These are phyloP conservation scores for Cryptococcus depauperatus DNA, from an alignment of 1,284 basidiomycete genomes.

Conservation along the genomic window DNA sequence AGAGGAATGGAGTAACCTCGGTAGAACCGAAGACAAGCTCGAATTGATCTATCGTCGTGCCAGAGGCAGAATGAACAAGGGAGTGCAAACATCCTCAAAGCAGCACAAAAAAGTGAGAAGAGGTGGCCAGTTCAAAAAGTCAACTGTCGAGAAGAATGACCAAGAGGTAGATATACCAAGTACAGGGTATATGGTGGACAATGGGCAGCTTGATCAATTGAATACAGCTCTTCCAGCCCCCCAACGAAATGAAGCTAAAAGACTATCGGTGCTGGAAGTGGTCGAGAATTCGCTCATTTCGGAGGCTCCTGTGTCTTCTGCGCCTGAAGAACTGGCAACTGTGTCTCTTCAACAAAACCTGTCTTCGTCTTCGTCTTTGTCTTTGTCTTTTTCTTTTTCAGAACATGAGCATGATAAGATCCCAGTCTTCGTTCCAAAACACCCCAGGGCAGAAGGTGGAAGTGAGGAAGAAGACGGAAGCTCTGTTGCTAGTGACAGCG, in stretches of 20 bases:
- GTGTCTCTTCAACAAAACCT: neutral
- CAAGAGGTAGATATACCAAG: neutral
- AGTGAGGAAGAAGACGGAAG: neutral
- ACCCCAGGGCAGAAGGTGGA: neutral
- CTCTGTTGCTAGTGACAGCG: neutral
- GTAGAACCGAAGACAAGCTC: constrained; percentile 30
- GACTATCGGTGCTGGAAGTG: constrained; percentile 25
- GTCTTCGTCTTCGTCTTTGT: neutral
- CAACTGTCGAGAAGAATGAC: neutral
- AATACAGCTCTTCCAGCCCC: too few species aligned
- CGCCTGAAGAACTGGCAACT: neutral
- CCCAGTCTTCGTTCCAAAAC: neutral
- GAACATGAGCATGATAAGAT: neutral
- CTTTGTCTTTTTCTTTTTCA: too few species aligned
- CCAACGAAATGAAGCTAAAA: constrained; percentile 21
- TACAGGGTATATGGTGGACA: neutral
- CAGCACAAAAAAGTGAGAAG: neutral
- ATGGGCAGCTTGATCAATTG: too few species aligned
- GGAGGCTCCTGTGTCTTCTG: too few species aligned
- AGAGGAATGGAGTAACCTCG: constrained; percentile 12
- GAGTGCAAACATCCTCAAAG: neutral
- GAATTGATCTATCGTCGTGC: constrained; percentile 45
- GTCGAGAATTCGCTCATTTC: constrained; percentile 12
- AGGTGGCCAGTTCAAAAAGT: neutral
- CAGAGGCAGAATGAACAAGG: constrained; percentile 21